Base-by-base conservation (phyloP, 371 early-diverging fungal species). In the Rhizopus stolonifer region DNA sequence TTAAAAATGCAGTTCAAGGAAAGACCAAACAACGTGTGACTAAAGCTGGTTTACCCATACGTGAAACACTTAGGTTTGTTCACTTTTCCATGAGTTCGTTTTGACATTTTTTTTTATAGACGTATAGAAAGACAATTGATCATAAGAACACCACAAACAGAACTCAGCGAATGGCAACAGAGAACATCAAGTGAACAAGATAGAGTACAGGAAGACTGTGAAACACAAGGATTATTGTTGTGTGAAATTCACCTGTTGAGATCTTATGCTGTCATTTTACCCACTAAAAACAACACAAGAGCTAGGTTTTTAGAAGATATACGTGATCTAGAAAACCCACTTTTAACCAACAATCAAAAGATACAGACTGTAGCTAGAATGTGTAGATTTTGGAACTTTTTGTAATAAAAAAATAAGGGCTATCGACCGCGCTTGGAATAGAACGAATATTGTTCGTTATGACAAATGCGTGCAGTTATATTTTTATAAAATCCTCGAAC, bases 241-340 rank as follows among this genome's bases (percentile, higher is more conserved):
- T 87, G 86, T 39, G 90, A 91, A 46, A 67, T 81, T n/a, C 78
- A 79, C 49, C 66, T 85, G 25, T 75, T 83, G 54, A 80, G 81
- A 31, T 63, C 67, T 31, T 82, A 65, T 58, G 83, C 74, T 7
- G 58, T 44, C 18, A 69, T 55, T 25, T 42, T 83, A 47, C 86
- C 89, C 4, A 60, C 69, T 19, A 42, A 60, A 23, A 72, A 70
- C 13, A 75, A 74, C n/a, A 61, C 83, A 26, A 75, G 84, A 36
- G 79, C 83, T n/a, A 66, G 76, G 33, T 88, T 92, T 48, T 55
- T 92, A 40, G 79, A 83, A 50, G 90, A 87, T 59, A 62, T 89
- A 15, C 75, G 87, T 5, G 90, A 89, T 42, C 65, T 88, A 14
- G 90, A 91, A 55, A 73, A 84, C 61, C 73, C 84, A 10, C 61